Percentiles rank a stretch among this genome's conserved stretches.
These are phyloP conservation scores for Trichoderma arundinaceum DNA, from an alignment of 2,329 filamentous ascomycete genomes.

Conservation along the genomic window DNA sequence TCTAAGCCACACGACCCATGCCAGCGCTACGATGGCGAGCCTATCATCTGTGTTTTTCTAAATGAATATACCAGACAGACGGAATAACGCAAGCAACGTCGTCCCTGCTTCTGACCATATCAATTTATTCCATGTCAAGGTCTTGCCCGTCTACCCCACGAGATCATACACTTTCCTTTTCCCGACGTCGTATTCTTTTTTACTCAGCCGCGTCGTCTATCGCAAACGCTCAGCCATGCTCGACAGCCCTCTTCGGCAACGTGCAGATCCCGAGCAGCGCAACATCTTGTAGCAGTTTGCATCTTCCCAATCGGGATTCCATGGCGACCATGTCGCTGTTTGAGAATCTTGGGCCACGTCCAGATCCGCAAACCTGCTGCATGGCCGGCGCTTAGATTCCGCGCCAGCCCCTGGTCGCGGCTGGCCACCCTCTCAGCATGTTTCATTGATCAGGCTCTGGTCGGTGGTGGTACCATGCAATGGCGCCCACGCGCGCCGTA, in stretches of 20 bases:
- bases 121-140: neutral
- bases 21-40: neutral
- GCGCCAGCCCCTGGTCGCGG: constrained; percentile 13
- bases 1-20: constrained; percentile 21
- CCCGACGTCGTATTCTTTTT: neutral
- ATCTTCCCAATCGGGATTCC: neutral
- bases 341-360: neutral
- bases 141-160: constrained; percentile 7
- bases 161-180: constrained; percentile 3
- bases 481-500: neutral
- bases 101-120: too few species aligned
- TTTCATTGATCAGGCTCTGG: constrained; percentile 2
- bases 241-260: neutral
- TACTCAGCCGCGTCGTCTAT: constrained; percentile 4
- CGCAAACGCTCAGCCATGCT: constrained; percentile 7
- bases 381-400: constrained; percentile 26
- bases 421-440: constrained; percentile 12
- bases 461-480: constrained; percentile 7
- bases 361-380: neutral
- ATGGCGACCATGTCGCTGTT: neutral
- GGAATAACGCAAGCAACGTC: neutral
- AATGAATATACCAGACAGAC: neutral
- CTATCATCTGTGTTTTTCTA: neutral
- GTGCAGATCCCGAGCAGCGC: constrained; percentile 1
- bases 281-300: neutral